Evolutionary conservation across 768 basidiomycete species (phyloP).

Genomic region (Leccinum uliginosum): DNA sequence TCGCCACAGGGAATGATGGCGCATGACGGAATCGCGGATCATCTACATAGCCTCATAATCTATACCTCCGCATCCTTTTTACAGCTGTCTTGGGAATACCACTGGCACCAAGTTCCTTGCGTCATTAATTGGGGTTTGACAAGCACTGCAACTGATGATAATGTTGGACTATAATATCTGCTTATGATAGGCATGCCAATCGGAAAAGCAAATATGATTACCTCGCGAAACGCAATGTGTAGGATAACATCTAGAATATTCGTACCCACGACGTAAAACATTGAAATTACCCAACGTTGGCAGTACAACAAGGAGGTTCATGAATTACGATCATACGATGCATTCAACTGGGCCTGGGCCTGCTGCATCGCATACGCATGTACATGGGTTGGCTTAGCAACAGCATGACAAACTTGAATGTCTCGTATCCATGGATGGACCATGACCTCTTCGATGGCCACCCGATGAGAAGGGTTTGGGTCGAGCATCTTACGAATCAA

Average conservation of each 20-base stretch:
- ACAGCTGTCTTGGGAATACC: slow-evolving; percentile 10
- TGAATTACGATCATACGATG: background rate
- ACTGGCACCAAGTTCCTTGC: background rate
- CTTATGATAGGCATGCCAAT: slow-evolving; percentile 19
- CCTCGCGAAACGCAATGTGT: slow-evolving; percentile 6
- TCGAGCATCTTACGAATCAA: slow-evolving; percentile 93
- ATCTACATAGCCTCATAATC: slow-evolving; percentile 6
- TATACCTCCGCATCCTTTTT: slow-evolving; percentile 20
- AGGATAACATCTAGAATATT: slow-evolving; percentile 20
- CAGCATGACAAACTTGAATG: slow-evolving; percentile 80
- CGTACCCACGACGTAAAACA: slow-evolving; percentile 1
- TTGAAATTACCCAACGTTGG: background rate
- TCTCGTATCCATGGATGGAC: slow-evolving; percentile 72
- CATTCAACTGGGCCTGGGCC: slow-evolving; percentile 42
- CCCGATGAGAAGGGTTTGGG: slow-evolving; percentile 78
- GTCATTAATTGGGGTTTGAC: background rate
- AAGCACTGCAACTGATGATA: background rate
- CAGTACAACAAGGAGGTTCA: background rate
- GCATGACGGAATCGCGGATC: slow-evolving; percentile 18
- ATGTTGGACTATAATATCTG: slow-evolving; percentile 18
- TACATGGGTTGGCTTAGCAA: slow-evolving; percentile 60
- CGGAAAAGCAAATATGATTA: slow-evolving; percentile 1
- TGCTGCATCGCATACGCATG: slow-evolving; percentile 65
- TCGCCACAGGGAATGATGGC: slow-evolving; percentile 27
- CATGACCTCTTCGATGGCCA: slow-evolving; percentile 76